A percentile compares a stretch with the other conserved stretches of the same genome.
phyloP scores from a whole-genome alignment of 2,329 filamentous ascomycete species.

The Gnomoniopsis smithogilvyi region DNA sequence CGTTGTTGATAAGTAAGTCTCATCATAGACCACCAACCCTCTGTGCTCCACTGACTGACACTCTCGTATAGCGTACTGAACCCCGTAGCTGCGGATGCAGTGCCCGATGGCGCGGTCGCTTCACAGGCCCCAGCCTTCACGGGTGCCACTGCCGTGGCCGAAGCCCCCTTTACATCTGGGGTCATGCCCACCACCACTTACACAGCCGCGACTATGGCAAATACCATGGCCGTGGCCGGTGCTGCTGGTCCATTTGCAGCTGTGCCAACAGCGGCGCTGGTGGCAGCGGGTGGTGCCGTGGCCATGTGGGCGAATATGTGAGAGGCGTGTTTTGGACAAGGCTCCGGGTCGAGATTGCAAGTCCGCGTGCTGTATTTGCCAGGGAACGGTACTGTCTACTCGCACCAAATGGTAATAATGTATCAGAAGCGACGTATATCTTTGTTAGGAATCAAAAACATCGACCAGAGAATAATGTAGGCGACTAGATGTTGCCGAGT shows the following conservation, averaged over 20 bases:
- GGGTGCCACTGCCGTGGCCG: conserved; percentile 20
- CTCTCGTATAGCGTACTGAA: conserved; percentile 34
- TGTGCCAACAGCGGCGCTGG: conserved; percentile 20
- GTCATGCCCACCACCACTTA: conserved; percentile 25
- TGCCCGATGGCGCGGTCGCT: conserved; percentile 27
- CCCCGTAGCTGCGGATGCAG: conserved; percentile 26
- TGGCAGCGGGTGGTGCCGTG: conserved; percentile 19
- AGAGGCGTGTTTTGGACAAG: neutral
- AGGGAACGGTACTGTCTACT: no score
- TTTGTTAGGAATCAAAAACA: no score
- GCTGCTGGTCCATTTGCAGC: conserved; percentile 15
- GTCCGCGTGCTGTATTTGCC: neutral
- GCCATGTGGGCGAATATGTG: conserved; percentile 14
- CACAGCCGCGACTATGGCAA: conserved; percentile 18
- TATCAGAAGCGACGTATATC: no score
- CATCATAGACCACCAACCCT: conserved; percentile 26
- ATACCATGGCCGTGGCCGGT: conserved; percentile 18
- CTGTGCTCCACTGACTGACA: conserved; percentile 22
- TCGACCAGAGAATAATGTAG: no score
- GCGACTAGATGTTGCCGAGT: no score
- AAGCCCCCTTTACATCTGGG: conserved; percentile 27
- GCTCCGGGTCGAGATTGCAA: neutral
- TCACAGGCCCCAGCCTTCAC: conserved; percentile 30
- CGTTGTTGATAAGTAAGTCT: conserved; percentile 33
- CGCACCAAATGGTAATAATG: no score